Evolutionary conservation across 352 stramenopile genomes (phyloP).

Genomic region (Discostella stelligera): DNA sequence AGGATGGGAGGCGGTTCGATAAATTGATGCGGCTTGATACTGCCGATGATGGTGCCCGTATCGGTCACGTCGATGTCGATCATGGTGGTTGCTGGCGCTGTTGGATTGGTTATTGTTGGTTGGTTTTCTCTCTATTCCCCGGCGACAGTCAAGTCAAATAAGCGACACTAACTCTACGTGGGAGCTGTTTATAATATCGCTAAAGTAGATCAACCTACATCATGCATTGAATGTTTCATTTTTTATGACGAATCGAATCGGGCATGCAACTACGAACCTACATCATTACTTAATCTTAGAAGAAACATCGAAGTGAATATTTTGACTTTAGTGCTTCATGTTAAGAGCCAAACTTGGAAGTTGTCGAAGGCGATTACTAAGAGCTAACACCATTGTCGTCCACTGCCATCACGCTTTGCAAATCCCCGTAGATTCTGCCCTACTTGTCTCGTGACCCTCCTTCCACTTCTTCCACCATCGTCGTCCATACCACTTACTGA

Average conservation of each 20-base stretch:
- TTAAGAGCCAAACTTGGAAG: neutral
- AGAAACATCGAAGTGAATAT: too few relatives aligned
- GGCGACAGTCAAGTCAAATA: too few relatives aligned
- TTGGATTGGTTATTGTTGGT: too few relatives aligned
- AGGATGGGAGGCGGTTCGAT: slow-evolving; percentile 10
- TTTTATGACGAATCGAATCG: too few relatives aligned
- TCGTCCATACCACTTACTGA: neutral
- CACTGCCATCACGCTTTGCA: slow-evolving; percentile 4
- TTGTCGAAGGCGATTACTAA: neutral
- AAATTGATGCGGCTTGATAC: slow-evolving; percentile 12
- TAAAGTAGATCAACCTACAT: too few relatives aligned
- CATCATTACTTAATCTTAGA: too few relatives aligned
- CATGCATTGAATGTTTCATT: too few relatives aligned
- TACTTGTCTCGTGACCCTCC: neutral
- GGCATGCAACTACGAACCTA: too few relatives aligned
- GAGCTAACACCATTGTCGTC: slow-evolving; percentile 9
- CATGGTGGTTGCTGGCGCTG: too few relatives aligned
- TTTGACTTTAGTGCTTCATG: neutral
- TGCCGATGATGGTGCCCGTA: slow-evolving; percentile 45
- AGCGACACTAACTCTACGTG: too few relatives aligned
- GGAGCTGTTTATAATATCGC: too few relatives aligned
- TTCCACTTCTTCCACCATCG: slow-evolving; percentile 3
- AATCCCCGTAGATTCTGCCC: neutral
- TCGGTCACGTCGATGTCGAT: slow-evolving; percentile 25
- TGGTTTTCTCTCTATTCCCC: too few relatives aligned